A percentile compares a stretch with the other conserved stretches of the same genome.
These are phyloP conservation scores for Abrus pulchellus DNA, from an alignment of 306 rosid genomes.

Conservation along the genomic window DNA sequence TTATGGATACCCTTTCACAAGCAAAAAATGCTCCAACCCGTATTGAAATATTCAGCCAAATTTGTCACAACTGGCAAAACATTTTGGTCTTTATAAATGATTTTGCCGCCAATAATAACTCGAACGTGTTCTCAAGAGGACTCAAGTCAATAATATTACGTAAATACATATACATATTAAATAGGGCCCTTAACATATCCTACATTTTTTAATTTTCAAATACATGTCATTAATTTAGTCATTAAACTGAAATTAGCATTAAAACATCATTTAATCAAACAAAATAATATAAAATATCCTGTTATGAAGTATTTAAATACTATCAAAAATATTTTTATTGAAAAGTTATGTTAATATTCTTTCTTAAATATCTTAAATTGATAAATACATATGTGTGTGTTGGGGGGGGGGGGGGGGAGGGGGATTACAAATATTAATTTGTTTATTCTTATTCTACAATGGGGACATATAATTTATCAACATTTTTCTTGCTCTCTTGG, in stretches of 20 bases:
- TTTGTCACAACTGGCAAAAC: conserved; percentile 29
- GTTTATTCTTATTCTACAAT: background rate
- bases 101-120: conserved; percentile 26
- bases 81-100: conserved; percentile 28
- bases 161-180: background rate
- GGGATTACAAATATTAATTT: no score
- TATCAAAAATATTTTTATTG: background rate
- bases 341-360: background rate
- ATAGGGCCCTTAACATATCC: background rate
- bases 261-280: background rate
- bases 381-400: background rate
- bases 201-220: background rate
- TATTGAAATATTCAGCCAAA: conserved; percentile 40
- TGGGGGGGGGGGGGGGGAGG: no score
- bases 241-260: background rate
- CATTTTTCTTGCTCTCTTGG: no score
- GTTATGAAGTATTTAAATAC: background rate
- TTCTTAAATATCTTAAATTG: background rate
- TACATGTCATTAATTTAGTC: background rate
- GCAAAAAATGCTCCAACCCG: background rate
- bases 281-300: background rate
- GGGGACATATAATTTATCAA: background rate
- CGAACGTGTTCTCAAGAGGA: background rate
- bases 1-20: conserved; percentile 34
- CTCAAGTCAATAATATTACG: background rate